A percentile compares a stretch with the other conserved stretches of the same genome.
Conservation (phyloP, 495 filamentous ascomycete species). For the Xylaria bambusicola region DNA sequence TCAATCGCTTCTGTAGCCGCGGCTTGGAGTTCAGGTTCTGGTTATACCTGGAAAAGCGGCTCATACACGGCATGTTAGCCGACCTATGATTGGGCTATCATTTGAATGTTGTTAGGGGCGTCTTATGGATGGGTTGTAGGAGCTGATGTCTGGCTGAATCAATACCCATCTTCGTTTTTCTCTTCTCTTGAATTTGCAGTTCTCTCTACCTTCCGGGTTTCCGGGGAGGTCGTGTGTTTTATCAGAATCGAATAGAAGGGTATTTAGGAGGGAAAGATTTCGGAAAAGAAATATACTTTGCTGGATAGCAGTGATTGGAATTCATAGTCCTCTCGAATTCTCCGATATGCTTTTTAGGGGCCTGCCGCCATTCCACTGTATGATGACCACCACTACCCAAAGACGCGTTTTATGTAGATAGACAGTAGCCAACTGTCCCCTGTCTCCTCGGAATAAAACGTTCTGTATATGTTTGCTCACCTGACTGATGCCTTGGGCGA, state of each 20-base stretch:
- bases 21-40: conserved; percentile 17
- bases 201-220: conserved; percentile 8
- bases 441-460: no score
- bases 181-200: conserved; percentile 5
- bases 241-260: neutral
- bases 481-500: no score
- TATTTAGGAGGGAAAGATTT: neutral
- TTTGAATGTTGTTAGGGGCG: neutral
- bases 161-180: conserved; percentile 18
- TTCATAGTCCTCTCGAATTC: neutral
- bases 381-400: no score
- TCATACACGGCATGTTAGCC: neutral
- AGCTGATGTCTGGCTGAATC: conserved; percentile 14
- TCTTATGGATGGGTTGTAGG: neutral
- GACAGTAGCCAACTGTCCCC: no score
- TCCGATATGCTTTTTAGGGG: no score
- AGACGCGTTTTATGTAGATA: no score
- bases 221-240: conserved; percentile 8
- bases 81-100: neutral
- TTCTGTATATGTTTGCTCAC: no score
- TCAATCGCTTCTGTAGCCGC: conserved; percentile 1
- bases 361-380: no score
- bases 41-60: conserved; percentile 15
- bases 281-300: conserved; percentile 4
- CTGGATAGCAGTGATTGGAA: neutral